Percentiles rank a stretch among this genome's conserved stretches.
Conservation (phyloP, 2,329 filamentous ascomycete genomes). For the Zymoseptoria tritici region DNA sequence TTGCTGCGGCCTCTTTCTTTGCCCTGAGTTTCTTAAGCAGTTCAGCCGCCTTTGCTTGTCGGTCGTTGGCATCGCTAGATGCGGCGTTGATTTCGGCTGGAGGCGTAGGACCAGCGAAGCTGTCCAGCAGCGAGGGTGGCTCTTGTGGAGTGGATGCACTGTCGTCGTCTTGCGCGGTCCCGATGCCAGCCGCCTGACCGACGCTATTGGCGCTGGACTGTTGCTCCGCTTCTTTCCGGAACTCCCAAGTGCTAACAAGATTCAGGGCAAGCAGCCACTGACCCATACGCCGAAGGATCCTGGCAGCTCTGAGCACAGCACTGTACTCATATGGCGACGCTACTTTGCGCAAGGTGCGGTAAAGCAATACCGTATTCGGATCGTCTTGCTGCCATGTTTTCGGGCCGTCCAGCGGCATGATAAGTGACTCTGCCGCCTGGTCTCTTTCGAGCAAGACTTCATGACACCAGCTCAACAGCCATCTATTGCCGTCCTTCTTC, state of each 20-base stretch:
- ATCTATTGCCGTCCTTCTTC: conserved; percentile 74
- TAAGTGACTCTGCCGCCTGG: conserved; percentile 74
- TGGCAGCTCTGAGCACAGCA: conserved; percentile 78
- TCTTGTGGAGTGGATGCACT: conserved; percentile 1
- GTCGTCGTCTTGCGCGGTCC: conserved; percentile 1
- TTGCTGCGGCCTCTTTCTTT: conserved; percentile 25
- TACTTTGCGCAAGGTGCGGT: conserved; percentile 77
- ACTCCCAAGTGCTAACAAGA: conserved; percentile 76
- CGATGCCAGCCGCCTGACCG: conserved; percentile 10
- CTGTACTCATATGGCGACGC: conserved; percentile 37
- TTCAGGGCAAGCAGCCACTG: conserved; percentile 85
- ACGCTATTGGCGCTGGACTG: conserved; percentile 4
- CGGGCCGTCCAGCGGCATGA: conserved; percentile 56
- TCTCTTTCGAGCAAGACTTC: conserved; percentile 80
- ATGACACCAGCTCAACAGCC: conserved; percentile 93
- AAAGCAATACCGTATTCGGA: conserved; percentile 78
- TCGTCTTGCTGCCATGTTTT: conserved; percentile 70
- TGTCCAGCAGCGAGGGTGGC: conserved; percentile 17
- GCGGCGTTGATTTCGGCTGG: background rate
- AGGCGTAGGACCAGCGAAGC: conserved; percentile 10
- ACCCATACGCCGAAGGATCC: conserved; percentile 37
- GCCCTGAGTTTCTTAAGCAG: conserved; percentile 37
- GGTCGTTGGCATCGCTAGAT: conserved; percentile 19
- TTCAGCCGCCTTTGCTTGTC: conserved; percentile 26
- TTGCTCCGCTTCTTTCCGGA: conserved; percentile 40